Conservation (phyloP, 257 asterid genomes). For the Jacaranda copaia region DNA sequence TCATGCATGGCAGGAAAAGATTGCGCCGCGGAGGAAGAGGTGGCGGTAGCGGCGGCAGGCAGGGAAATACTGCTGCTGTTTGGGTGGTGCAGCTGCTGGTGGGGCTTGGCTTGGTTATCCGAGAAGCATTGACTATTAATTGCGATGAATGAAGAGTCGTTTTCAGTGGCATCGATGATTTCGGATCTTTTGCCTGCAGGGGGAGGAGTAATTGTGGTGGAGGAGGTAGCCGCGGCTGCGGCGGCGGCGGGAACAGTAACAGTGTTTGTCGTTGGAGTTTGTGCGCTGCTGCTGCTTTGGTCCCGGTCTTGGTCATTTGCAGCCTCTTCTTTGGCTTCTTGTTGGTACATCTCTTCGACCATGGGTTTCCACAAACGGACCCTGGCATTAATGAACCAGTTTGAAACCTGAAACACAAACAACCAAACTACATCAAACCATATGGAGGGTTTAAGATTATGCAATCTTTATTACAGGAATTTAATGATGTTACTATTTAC, state of each 20-base stretch:
- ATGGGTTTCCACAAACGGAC: constrained; percentile 99
- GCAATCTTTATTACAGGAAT: constrained; percentile 23
- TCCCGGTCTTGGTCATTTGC: constrained; percentile 44
- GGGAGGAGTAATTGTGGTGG: constrained; percentile 46
- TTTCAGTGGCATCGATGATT: constrained; percentile 53
- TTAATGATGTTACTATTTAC: constrained; percentile 32
- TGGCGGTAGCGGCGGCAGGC: constrained; percentile 23
- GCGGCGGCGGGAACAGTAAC: constrained; percentile 35
- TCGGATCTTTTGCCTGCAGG: constrained; percentile 52
- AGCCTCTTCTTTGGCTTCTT: constrained; percentile 80
- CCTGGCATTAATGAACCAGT: constrained; percentile 99
- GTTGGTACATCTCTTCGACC: constrained; percentile 99
- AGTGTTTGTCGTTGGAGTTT: constrained; percentile 57
- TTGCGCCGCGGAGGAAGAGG: constrained; percentile 37
- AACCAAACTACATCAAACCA: neutral
- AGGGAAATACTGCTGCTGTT: constrained; percentile 5
- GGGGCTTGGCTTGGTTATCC: constrained; percentile 44
- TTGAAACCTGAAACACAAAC: constrained; percentile 74
- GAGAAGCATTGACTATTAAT: constrained; percentile 59
- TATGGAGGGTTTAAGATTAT: neutral
- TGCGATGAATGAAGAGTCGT: constrained; percentile 66
- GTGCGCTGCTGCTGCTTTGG: constrained; percentile 64
- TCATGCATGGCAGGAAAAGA: constrained; percentile 44
- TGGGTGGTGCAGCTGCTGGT: constrained; percentile 21
- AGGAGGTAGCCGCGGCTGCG: constrained; percentile 37